Percentiles rank a stretch among this genome's conserved stretches.
These are phyloP conservation scores for Laburnicola sp. DNA, from an alignment of 2,329 filamentous ascomycete genomes.

Conservation along the genomic window DNA sequence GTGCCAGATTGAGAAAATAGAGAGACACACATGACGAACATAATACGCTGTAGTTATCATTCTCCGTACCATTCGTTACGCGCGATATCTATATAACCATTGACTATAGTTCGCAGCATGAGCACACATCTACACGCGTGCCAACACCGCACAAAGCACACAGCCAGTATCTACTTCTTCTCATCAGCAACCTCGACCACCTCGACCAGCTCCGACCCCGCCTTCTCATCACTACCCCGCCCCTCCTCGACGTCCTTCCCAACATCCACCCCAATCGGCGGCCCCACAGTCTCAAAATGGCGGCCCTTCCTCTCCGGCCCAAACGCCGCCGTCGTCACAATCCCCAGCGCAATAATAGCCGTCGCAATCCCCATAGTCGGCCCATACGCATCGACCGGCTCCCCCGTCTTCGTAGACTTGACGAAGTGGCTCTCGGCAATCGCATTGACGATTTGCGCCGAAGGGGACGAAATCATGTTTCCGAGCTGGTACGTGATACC, in stretches of 20 bases:
- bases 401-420: conserved; percentile 55
- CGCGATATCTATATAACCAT: no score
- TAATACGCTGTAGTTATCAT: no score
- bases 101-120: no score
- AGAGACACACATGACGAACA: no score
- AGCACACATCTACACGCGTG: no score
- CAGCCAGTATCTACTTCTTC: background rate
- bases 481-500: conserved; percentile 74
- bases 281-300: conserved; percentile 65
- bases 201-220: conserved; percentile 25
- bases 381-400: conserved; percentile 69
- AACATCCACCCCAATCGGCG: conserved; percentile 50
- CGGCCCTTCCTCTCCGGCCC: conserved; percentile 76
- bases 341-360: conserved; percentile 73
- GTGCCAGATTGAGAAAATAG: no score
- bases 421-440: conserved; percentile 62
- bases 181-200: conserved; percentile 18
- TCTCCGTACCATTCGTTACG: no score
- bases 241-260: conserved; percentile 41
- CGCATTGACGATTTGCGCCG: conserved; percentile 76
- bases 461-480: conserved; percentile 73
- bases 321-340: conserved; percentile 67
- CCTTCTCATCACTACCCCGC: conserved; percentile 33
- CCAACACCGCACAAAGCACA: background rate
- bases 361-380: conserved; percentile 76